Conservation (phyloP, 345 rosid genomes). For the Salix purpurea region DNA sequence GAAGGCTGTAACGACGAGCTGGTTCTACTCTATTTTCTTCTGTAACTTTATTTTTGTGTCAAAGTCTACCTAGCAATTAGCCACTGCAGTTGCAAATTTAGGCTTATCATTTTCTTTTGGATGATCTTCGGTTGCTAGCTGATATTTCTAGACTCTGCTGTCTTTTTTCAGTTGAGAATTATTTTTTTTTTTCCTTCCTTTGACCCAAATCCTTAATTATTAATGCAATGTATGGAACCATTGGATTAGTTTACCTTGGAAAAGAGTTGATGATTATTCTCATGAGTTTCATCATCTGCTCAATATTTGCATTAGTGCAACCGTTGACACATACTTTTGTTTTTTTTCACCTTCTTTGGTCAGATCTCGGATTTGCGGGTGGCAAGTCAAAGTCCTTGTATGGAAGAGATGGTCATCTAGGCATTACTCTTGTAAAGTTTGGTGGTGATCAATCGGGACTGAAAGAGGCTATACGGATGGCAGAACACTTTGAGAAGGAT, state of each 20-base stretch:
- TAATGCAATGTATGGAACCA: neutral
- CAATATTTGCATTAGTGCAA: neutral
- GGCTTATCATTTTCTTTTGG: neutral
- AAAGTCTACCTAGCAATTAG: neutral
- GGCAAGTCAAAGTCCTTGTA: constrained; percentile 87
- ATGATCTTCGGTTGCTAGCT: neutral
- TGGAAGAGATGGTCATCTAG: constrained; percentile 92
- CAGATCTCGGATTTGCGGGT: constrained; percentile 78
- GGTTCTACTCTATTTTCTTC: neutral
- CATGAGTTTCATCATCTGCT: neutral
- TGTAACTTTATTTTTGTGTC: neutral
- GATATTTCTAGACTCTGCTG: neutral
- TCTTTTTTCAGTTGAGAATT: neutral
- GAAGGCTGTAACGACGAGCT: neutral
- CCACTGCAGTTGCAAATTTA: neutral
- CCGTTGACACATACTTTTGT: constrained; percentile 1
- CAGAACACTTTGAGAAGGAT: constrained; percentile 73
- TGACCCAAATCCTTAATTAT: neutral
- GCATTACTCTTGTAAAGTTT: constrained; percentile 70
- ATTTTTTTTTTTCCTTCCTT: neutral
- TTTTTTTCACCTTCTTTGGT: constrained; percentile 24
- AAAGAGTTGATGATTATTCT: neutral
- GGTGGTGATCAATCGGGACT: constrained; percentile 63
- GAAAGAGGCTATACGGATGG: constrained; percentile 67
- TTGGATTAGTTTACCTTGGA: neutral